Evolutionary conservation across 2,329 filamentous ascomycete species (phyloP), one percentile per base, ranked within the genome.

Genomic region (Sclerotinia borealis): DNA sequence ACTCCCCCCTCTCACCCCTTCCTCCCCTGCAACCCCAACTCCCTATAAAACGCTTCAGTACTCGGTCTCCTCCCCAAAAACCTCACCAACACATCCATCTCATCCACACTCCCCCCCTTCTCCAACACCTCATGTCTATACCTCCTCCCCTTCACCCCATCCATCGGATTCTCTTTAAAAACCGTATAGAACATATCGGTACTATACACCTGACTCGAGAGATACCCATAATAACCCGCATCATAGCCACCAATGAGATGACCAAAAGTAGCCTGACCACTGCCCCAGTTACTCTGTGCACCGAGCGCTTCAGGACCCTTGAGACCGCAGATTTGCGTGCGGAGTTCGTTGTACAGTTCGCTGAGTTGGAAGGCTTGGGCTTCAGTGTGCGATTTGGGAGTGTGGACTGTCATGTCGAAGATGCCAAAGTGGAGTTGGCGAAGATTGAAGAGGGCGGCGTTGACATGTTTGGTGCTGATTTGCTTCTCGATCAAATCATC

Each of bases 221-320:
- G 77, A 73, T 89, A 89, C 70, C 86, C 85, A 75, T 95, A 95
- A 78, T 93, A 93, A 49, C 90, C 90, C 36, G 91, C 90, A 75
- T 93, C 91, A 72, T 95, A 95, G 2, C 91, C 91, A 60, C 90
- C 90, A 65, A 93, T 90, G 67, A 93, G 80, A 76, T 95, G 91
- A 19, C 90, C 90, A 72, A 95, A 93, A 0, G 87, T 91, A 7
- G 90, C 89, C 72, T 93, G 85, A 15, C 90, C 89, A 70, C 92
- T 84, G 47, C 89, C 90, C 89, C 89, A 92, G 65, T 81, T 65
- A 22, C 54, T 56, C 27, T 67, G 67, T 64, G 83, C 76, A 13
- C 86, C 88, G 13, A 85, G 76, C 27, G 81, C 83, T 72, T 92
- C 89, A 0, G 89, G 90, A 0, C 90, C 91, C 72, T 91, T 87